These are phyloP conservation scores for Pseudocercospora macadamiae DNA, from an alignment of 2,329 filamentous ascomycete genomes.

Conservation along the genomic window DNA sequence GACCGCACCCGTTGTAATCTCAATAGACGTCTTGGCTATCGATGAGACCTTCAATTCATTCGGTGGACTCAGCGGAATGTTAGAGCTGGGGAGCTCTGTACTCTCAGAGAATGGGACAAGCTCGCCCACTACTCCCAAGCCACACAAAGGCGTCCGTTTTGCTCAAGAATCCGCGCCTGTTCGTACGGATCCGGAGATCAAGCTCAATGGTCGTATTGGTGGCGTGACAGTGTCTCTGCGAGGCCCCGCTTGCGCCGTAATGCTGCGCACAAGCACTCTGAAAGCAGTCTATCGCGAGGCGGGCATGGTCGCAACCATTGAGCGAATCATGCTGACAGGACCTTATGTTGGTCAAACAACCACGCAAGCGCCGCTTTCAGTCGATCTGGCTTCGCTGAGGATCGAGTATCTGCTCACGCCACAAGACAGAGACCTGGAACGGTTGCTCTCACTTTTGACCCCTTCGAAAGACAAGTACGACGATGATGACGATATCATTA, in stretches of 20 bases:
- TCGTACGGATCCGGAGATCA: constrained; percentile 47
- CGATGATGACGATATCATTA: constrained; percentile 87
- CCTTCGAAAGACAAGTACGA: constrained; percentile 91
- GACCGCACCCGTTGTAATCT: constrained; percentile 75
- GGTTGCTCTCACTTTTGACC: constrained; percentile 81
- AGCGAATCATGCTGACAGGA: constrained; percentile 72
- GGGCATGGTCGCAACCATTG: constrained; percentile 72
- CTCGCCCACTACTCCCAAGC: constrained; percentile 40
- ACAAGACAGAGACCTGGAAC: constrained; percentile 77
- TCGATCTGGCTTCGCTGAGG: constrained; percentile 51
- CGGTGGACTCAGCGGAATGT: constrained; percentile 85
- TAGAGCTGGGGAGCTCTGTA: constrained; percentile 86
- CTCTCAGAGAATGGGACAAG: constrained; percentile 61
- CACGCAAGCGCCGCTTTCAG: constrained; percentile 17
- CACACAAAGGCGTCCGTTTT: constrained; percentile 60
- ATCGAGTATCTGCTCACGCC: constrained; percentile 74
- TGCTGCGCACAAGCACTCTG: constrained; percentile 76
- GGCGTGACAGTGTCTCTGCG: constrained; percentile 76
- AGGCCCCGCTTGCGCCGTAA: constrained; percentile 74
- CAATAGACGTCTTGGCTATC: constrained; percentile 75
- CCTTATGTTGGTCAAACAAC: constrained; percentile 54
- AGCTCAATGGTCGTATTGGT: constrained; percentile 75
- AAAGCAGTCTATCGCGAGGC: constrained; percentile 77
- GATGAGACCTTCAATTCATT: constrained; percentile 89
- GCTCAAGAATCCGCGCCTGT: constrained; percentile 42